Evolutionary conservation across 176 grass and related monocot species (phyloP), one percentile per base, ranked within the genome.

Genomic region (Musa troglodytarum): DNA sequence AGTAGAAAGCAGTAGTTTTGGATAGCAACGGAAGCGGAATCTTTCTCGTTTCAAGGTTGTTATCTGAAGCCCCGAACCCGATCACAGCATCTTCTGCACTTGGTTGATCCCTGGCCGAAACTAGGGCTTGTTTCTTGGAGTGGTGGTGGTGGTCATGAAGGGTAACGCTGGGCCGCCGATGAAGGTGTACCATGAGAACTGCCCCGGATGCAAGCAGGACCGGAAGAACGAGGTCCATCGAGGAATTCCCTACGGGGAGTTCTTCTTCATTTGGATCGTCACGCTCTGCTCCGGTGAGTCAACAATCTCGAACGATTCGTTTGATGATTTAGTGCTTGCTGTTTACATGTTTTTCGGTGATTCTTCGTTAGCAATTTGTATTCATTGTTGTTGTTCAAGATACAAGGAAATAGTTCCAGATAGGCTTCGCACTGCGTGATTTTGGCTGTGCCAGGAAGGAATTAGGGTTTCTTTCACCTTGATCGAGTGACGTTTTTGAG

Each of bases 191-290:
- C 53, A 64, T 50, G 81, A 88, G 64, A 16, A 52, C 8, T 92
- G 89, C 53, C 89, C 89, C 0, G 83, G 89, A 10, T 88, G 89
- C 85, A 67, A 29, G 81, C 89, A 76, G 74, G 52, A 85, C 52
- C 85, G 81, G 83, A 83, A 13, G 74, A 80, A 78, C n/a, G 80
- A 72, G 65, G 65, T 63, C 26, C 55, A 55, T 10, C 56, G 77
- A 9, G 25, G 77, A 70, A 78, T 83, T 11, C 89, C 85, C 0
- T 88, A 92, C 71, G 71, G 1, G 13, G 89, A 81, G 13, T 88
- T 90, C 88, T 43, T 81, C 12, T 90, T 73, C 84, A 81, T 86
- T 25, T 90, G 88, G 84, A 81, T 90, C 65, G 20, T 79, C 8
- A 81, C 81, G 74, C 69, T 90, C 34, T 84, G 81, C 28, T 74